Percentiles rank a stretch among this genome's conserved stretches.
Evolutionary conservation across 306 rosid genomes (phyloP).

Genomic region (Vicia faba): DNA sequence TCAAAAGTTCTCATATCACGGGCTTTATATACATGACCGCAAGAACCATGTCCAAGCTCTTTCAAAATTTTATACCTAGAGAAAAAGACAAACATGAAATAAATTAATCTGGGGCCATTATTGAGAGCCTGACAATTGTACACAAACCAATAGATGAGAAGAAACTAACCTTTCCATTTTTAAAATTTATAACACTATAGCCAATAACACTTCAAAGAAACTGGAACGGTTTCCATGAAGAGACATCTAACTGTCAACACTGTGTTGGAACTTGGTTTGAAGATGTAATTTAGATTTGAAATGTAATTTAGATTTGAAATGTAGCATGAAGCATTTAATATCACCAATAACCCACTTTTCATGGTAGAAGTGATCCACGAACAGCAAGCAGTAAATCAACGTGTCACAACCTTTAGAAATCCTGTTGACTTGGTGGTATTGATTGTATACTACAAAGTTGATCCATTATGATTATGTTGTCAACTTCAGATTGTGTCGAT

Average conservation of each 20-base stretch:
- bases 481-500: constrained; percentile 36
- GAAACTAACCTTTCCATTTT: constrained; percentile 75
- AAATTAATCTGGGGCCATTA: constrained; percentile 24
- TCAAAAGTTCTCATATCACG: constrained; percentile 62
- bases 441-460: constrained; percentile 26
- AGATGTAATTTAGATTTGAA: constrained; percentile 39
- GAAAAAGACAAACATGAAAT: constrained; percentile 16
- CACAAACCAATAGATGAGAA: constrained; percentile 29
- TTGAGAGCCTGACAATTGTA: constrained; percentile 19
- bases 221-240: constrained; percentile 62
- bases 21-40: constrained; percentile 89
- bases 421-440: constrained; percentile 46
- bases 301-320: constrained; percentile 38
- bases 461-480: constrained; percentile 40
- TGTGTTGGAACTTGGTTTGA: constrained; percentile 54
- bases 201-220: constrained; percentile 52
- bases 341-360: constrained; percentile 56
- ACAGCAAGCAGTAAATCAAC: constrained; percentile 48
- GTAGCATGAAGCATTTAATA: constrained; percentile 51
- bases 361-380: constrained; percentile 41
- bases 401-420: constrained; percentile 55
- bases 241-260: constrained; percentile 57
- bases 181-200: constrained; percentile 44
- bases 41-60: constrained; percentile 92
- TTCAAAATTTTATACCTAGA: constrained; percentile 72